Percentiles rank a stretch among this genome's conserved stretches.
Evolutionary conservation across 202 grass and related monocot genomes (phyloP).

Genomic region (Setaria viridis): DNA sequence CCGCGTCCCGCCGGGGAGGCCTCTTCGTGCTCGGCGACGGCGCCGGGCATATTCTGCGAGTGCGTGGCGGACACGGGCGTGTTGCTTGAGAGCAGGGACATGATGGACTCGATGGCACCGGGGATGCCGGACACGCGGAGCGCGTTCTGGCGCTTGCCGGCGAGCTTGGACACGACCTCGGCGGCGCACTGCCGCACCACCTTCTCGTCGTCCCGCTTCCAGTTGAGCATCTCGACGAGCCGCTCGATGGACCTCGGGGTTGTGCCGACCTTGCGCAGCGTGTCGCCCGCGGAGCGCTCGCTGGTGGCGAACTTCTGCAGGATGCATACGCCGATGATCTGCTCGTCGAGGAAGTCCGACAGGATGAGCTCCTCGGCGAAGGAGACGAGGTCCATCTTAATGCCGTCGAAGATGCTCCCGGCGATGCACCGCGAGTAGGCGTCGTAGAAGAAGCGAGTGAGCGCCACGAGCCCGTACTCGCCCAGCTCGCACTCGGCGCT

Average conservation of each 20-base stretch:
- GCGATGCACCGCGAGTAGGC: slow-evolving; percentile 15
- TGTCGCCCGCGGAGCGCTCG: background rate
- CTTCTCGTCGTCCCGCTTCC: slow-evolving; percentile 4
- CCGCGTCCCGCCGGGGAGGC: slow-evolving; percentile 1
- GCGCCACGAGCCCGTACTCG: slow-evolving; percentile 2
- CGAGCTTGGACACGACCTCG: slow-evolving; percentile 21
- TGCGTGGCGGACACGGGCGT: background rate
- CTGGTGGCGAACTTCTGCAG: background rate
- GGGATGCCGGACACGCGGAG: slow-evolving; percentile 28
- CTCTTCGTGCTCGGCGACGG: background rate
- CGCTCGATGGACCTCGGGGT: background rate
- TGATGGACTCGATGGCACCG: slow-evolving; percentile 17
- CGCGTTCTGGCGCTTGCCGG: slow-evolving; percentile 15
- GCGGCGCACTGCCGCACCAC: slow-evolving; percentile 16
- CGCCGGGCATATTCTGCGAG: background rate
- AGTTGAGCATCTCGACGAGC: slow-evolving; percentile 34
- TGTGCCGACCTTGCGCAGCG: slow-evolving; percentile 21
- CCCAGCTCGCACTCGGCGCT: slow-evolving; percentile 19
- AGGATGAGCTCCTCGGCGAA: slow-evolving; percentile 35
- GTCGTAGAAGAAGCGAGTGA: slow-evolving; percentile 35
- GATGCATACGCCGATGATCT: slow-evolving; percentile 34
- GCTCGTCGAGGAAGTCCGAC: slow-evolving; percentile 29
- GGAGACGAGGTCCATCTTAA: slow-evolving; percentile 42
- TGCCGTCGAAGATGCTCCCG: slow-evolving; percentile 34
- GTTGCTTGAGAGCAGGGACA: slow-evolving; percentile 17